Evolutionary conservation across 164 flowering plant species (phyloP).

Genomic region (Vitis rotundifolia): DNA sequence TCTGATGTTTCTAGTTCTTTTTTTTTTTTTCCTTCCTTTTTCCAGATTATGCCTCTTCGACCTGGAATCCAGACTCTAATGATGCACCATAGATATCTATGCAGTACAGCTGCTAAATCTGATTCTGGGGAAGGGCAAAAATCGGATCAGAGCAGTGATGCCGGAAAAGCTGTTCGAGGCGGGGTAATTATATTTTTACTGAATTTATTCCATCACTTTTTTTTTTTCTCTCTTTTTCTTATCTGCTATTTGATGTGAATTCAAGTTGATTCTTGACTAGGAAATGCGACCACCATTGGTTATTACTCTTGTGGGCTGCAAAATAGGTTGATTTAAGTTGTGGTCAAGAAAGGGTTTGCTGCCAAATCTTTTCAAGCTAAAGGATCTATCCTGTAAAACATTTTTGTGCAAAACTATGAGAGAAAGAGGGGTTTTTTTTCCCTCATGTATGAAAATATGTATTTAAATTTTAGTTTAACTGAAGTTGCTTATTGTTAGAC

Average conservation of each 20-base stretch:
- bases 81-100: conserved; percentile 10
- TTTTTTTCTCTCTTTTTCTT: not conserved
- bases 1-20: not conserved
- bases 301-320: not conserved
- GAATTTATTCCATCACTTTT: not conserved
- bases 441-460: no score
- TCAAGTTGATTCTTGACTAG: no score
- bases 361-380: no score
- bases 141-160: conserved; percentile 36
- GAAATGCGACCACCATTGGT: no score
- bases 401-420: no score
- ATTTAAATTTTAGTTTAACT: no score
- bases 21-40: not conserved
- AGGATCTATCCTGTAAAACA: no score
- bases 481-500: no score
- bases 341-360: not conserved
- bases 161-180: conserved; percentile 70
- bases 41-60: conserved; percentile 11
- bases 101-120: conserved; percentile 8
- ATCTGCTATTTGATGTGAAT: not conserved
- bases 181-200: conserved; percentile 43
- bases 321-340: not conserved
- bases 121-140: conserved; percentile 32
- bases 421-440: no score
- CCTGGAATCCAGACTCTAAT: conserved; percentile 4